Base-by-base conservation (phyloP, 2,329 filamentous ascomycete species). In the Mycogone perniciosa region DNA sequence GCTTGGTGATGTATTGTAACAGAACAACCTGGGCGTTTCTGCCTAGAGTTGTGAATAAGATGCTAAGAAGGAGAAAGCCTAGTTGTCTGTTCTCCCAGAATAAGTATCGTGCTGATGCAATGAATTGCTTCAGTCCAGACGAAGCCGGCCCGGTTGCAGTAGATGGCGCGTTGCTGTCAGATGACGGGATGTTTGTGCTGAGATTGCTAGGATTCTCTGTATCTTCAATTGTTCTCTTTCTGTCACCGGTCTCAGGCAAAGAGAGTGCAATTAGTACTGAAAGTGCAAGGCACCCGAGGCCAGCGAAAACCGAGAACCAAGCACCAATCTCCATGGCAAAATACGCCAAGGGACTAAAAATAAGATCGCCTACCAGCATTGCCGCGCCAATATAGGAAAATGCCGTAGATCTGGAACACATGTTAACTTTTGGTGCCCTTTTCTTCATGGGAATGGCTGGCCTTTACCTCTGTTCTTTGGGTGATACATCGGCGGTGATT, bases 361-460 rank as follows among this genome's bases (percentile, higher is more conserved):
- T 45, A 2, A 60, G 44, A 26, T 43, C 44, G 29, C 54, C 51
- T 20, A 46, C 48, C 42, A 57, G 52, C 6, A 55, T 35, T 7
- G 52, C 45, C n/a, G 55, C 56, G 6, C 45, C 50, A 26, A 60
- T 45, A 34, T 54, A 59, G 3, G 53, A 55, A 42, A 60, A 60
- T 6, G 53, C 49, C 7, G 51, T 54, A 5, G 56, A 58, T 39
- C 58, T 52, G 29, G n/a, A 31, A 42, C 11, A 7, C 33, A 7
- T 7, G 6, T 7, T 34, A 31, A n/a, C 29, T 20, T 41, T n/a
- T 34, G 6, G 11, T 7, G 6, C 6, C 6, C 6, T 11, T 34
- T 34, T 11, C 33, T 34, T 11, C 6, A 34, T 34, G 11, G 6
- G 11, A 7, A 34, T 34, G 38, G n/a, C n/a, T 41, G 4, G 26